phyloP scores from a whole-genome alignment of 306 rosid genomes.

The Prunus salicina region DNA sequence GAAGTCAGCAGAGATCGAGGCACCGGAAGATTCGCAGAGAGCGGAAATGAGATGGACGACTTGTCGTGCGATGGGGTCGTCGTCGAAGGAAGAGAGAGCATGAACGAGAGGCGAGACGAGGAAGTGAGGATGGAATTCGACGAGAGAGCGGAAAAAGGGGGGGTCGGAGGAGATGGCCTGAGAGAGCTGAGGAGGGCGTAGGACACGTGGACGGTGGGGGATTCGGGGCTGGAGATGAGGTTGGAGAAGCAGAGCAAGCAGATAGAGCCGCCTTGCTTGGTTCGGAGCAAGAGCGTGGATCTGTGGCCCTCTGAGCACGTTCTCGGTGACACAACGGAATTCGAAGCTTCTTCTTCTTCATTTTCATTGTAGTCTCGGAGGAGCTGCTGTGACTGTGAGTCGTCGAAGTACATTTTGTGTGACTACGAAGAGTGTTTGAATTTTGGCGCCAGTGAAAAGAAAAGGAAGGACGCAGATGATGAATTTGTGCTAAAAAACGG shows the following conservation, averaged over 20 bases:
- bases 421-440: background rate
- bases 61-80: slow-evolving; percentile 2
- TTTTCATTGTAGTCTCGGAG: slow-evolving; percentile 2
- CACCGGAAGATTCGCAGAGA: slow-evolving; percentile 37
- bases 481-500: too few relatives aligned
- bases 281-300: slow-evolving; percentile 59
- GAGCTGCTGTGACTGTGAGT: background rate
- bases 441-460: background rate
- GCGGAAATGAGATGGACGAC: background rate
- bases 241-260: slow-evolving; percentile 19
- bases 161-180: background rate
- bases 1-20: slow-evolving; percentile 42
- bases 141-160: slow-evolving; percentile 71
- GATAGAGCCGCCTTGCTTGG: slow-evolving; percentile 54
- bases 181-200: slow-evolving; percentile 28
- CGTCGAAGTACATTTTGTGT: background rate
- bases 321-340: background rate
- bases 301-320: slow-evolving; percentile 80
- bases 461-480: too few relatives aligned
- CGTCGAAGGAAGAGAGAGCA: background rate
- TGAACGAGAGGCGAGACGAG: slow-evolving; percentile 1
- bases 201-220: background rate
- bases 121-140: slow-evolving; percentile 53
- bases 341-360: background rate
- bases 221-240: slow-evolving; percentile 19